Evolutionary conservation across 352 stramenopile genomes (phyloP), one percentile per base, ranked within the genome.

Genomic region (Pythium biforme): DNA sequence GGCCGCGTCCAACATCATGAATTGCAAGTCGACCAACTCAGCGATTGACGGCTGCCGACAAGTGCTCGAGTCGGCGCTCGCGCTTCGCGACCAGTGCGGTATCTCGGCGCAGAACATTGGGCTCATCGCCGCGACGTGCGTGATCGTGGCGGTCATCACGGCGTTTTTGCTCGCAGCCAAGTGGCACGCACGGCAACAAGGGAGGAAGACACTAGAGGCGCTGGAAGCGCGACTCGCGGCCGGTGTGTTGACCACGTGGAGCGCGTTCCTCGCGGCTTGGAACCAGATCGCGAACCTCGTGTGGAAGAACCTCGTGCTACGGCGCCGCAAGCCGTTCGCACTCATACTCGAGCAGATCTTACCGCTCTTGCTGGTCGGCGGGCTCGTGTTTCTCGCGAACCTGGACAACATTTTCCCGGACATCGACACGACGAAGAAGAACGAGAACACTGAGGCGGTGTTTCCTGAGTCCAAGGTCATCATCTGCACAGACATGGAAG

Each of bases 241-340:
- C 5, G 66, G 48, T 14, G 56, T 62, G 33, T 6, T 56, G 22
- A 68, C 64, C 20, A 72, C 46, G 9, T 82, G 66, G 70, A 64
- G 64, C 27, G 63, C 64, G 3, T 62, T 68, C 9, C 34, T 86
- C 10, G 75, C 79, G 26, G 60, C 70, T 9, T 86, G 72, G 74
- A 72, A 66, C 62, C 77, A 88, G 52, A 62, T 86, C 15, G 79
- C 73, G 6, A 86, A 88, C 55, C 64, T 88, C 20, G 73, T 88
- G 40, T 89, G 81, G 79, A 90, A 90, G 55, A 90, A 90, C 51
- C 39, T 88, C 9, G 22, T 85, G 17, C 76, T 89, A 39, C 64
- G 77, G 25, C 59, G 74, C 40, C 65, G 71, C 1, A 74, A 78
- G 31, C 77, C 77, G 5, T 40, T 88, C 26, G 61, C 73, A 7